phyloP scores from a whole-genome alignment of 1,139 yeast species.

The Yamadazyma kanchanaburiensis region DNA sequence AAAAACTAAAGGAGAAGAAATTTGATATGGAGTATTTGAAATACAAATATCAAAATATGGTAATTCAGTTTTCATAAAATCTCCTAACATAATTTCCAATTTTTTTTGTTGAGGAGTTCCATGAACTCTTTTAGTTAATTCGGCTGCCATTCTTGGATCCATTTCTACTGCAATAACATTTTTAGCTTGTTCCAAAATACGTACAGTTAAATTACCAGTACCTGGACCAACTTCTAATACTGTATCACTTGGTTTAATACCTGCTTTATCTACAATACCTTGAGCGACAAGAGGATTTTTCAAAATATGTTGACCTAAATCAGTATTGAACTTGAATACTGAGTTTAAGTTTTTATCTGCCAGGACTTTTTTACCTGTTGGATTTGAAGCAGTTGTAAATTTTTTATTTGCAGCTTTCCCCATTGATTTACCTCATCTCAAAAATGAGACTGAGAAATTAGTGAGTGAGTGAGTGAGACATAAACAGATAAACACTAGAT shows the following conservation, averaged over 20 bases:
- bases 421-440: constrained; percentile 25
- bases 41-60: constrained; percentile 96
- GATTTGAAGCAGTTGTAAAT: constrained; percentile 39
- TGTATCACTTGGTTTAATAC: constrained; percentile 84
- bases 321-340: constrained; percentile 94
- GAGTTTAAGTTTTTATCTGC: constrained; percentile 73
- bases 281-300: constrained; percentile 96
- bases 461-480: constrained; percentile 4
- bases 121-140: constrained; percentile 93
- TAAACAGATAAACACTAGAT: constrained; percentile 5
- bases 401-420: constrained; percentile 55
- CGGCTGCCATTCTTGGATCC: constrained; percentile 99
- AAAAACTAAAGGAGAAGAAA: constrained; percentile 94
- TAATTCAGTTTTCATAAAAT: constrained; percentile 90
- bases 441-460: constrained; percentile 2
- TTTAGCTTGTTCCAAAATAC: constrained; percentile 87
- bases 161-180: constrained; percentile 94
- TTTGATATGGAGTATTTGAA: constrained; percentile 96
- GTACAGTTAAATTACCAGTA: constrained; percentile 95
- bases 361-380: constrained; percentile 49
- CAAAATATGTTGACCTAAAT: constrained; percentile 93
- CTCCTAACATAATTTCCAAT: constrained; percentile 88
- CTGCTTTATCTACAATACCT: constrained; percentile 96
- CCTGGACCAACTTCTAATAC: constrained; percentile 99
- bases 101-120: constrained; percentile 93